Evolutionary conservation across 2,329 filamentous ascomycete genomes (phyloP).

Genomic region (Aspergillus spinulosporus): DNA sequence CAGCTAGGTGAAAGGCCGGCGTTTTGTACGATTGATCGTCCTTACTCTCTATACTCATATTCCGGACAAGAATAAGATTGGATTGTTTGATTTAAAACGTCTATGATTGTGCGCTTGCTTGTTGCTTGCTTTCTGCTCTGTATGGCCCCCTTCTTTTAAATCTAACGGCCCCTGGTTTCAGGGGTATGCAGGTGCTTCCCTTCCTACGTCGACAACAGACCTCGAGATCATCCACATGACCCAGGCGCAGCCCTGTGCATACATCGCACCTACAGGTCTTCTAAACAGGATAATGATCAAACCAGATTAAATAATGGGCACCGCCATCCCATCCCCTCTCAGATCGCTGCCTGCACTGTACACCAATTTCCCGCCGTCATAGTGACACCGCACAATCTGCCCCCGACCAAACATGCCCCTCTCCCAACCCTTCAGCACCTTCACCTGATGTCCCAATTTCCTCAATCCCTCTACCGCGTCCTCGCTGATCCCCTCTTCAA

Average conservation of each 20-base stretch:
- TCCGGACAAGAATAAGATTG: background rate
- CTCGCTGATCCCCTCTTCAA: constrained; percentile 78
- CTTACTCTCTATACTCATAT: background rate
- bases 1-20: background rate
- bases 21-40: background rate
- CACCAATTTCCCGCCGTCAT: constrained; percentile 71
- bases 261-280: no score
- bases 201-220: no score
- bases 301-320: constrained; percentile 43
- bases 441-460: constrained; percentile 70
- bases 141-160: background rate
- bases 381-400: constrained; percentile 77
- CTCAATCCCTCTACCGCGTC: constrained; percentile 67
- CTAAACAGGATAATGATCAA: no score
- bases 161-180: no score
- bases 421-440: constrained; percentile 64
- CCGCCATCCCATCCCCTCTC: constrained; percentile 76
- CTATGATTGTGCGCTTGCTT: background rate
- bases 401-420: constrained; percentile 79
- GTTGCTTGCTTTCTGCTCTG: background rate
- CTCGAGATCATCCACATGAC: no score
- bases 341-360: constrained; percentile 90
- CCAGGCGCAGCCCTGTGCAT: no score
- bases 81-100: background rate
- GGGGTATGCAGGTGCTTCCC: no score